Percentiles rank a stretch among this genome's conserved stretches.
These are phyloP conservation scores for Boletus fagicola DNA, from an alignment of 768 basidiomycete genomes.

Conservation along the genomic window DNA sequence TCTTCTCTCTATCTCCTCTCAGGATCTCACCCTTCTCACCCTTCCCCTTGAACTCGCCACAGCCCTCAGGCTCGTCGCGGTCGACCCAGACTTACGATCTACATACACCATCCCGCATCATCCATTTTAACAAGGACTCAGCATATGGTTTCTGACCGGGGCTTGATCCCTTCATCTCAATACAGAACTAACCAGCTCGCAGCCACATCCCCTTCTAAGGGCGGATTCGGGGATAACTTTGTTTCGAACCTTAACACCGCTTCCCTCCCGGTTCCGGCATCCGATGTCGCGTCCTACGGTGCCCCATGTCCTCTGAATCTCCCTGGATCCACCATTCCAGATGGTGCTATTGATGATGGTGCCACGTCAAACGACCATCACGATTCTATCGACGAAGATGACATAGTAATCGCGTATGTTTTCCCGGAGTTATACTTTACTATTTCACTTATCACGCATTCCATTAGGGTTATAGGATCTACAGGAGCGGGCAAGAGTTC, in stretches of 20 bases:
- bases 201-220: background rate
- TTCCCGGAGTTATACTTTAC: background rate
- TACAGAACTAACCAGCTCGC: background rate
- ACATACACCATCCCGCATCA: background rate
- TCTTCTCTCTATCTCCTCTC: too few relatives aligned
- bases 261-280: background rate
- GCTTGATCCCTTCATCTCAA: background rate
- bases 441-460: background rate
- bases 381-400: background rate
- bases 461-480: constrained; percentile 16
- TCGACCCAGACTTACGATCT: too few relatives aligned
- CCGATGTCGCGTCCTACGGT: background rate
- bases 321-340: background rate
- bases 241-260: background rate
- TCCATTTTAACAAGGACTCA: background rate
- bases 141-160: background rate
- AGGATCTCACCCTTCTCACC: too few relatives aligned
- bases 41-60: too few relatives aligned
- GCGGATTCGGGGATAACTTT: background rate
- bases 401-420: constrained; percentile 22
- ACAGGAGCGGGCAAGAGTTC: constrained; percentile 21
- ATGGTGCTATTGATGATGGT: background rate
- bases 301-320: background rate
- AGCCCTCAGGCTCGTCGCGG: too few relatives aligned
- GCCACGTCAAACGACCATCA: background rate